Evolutionary conservation across 1,139 yeast species (phyloP), one percentile per base, ranked within the genome.

Genomic region (Suhomyces bokatorum): DNA sequence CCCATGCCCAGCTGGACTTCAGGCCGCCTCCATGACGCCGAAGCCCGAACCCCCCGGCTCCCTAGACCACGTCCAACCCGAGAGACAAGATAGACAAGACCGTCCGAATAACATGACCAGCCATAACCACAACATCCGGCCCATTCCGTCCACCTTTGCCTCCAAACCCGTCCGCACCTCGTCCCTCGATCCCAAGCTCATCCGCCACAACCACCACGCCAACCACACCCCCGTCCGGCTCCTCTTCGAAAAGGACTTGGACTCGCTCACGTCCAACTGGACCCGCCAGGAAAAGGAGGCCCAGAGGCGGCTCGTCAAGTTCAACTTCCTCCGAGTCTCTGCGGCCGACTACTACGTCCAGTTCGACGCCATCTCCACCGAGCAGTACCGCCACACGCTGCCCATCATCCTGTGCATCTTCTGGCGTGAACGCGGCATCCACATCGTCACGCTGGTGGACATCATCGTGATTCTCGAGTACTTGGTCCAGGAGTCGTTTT

Each of bases 391-490:
- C 31, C 57, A 55, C 32, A 56, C 57, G 20, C 56, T 53, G 14
- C 71, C 73, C 20, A 63, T 73, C 14, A 74, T 84, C 34, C 78
- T 84, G 17, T 85, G 90, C 57, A 81, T 84, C 32, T 75, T 70
- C 58, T 82, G 87, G 86, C 65, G 68, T 44, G 83, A 77, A 46
- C 66, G 71, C 45, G 66, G 71, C 37, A 66, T 72, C 45, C 75
- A 72, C 57, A 80, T 74, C 45, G 82, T 83, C 33, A 84, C 90
- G 0, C 78, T 85, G 2, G 90, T 84, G 26, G 90, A 84, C 57
- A 73, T 85, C 43, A 81, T 84, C 15, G 60, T 72, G 29, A 61
- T 84, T 10, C 66, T 84, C 37, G 89, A 84, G 58, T 73, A 75
- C 51, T 69, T 84, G 43, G 80, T 81, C 28, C 76, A 72, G 46